phyloP scores from a whole-genome alignment of 257 asterid genomes.

The Solanum tarijense region DNA sequence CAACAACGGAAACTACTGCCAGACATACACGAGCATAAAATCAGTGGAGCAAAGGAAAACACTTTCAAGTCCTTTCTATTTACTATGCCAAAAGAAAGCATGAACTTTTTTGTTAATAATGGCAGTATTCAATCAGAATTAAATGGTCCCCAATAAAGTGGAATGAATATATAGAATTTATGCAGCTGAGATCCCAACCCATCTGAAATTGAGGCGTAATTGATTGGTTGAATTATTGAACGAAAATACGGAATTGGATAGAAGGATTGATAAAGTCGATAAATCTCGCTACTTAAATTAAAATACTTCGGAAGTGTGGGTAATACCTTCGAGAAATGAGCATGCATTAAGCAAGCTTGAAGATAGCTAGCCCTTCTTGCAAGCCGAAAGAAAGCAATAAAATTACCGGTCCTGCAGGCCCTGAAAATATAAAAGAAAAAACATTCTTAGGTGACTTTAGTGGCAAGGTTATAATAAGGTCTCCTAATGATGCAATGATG shows the following conservation, averaged over 20 bases:
- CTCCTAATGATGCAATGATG: conserved; percentile 4
- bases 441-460: not conserved
- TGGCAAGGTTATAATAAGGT: not conserved
- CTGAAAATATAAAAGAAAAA: conserved; percentile 32
- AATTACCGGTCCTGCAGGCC: conserved; percentile 94
- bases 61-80: not conserved
- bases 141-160: not conserved
- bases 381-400: conserved; percentile 91
- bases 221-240: not conserved
- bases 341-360: conserved; percentile 97
- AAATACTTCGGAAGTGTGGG: conserved; percentile 1
- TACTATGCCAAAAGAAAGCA: not conserved
- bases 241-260: not conserved
- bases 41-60: not conserved
- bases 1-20: not conserved
- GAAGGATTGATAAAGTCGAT: not conserved
- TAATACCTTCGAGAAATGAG: conserved; percentile 92
- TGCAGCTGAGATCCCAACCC: not conserved
- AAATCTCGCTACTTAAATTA: not conserved
- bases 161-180: not conserved
- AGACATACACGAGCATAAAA: not conserved
- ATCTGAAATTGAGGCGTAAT: not conserved
- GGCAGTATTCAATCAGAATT: not conserved
- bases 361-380: conserved; percentile 86
- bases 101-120: not conserved